Percentiles rank a stretch among this genome's conserved stretches.
These are phyloP conservation scores for Penstemon davidsonii DNA, from an alignment of 257 asterid genomes.

Conservation along the genomic window DNA sequence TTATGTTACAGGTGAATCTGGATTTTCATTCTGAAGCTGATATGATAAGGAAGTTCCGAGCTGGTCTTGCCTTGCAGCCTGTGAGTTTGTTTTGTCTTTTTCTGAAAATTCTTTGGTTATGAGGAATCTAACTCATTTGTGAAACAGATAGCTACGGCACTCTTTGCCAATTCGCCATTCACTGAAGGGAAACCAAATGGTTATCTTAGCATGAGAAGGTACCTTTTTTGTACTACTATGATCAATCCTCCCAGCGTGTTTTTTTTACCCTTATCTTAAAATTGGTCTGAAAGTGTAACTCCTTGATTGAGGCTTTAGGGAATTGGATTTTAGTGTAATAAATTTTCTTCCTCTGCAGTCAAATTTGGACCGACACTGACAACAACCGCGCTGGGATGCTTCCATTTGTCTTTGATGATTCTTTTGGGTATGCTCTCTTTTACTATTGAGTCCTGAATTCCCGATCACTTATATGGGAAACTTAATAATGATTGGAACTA, in stretches of 20 bases:
- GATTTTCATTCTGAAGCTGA: slow-evolving; percentile 95
- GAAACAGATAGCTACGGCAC: slow-evolving; percentile 92
- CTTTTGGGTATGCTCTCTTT: slow-evolving; percentile 75
- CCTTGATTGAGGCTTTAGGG: slow-evolving; percentile 18
- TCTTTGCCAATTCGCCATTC: slow-evolving; percentile 97
- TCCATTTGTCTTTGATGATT: slow-evolving; percentile 96
- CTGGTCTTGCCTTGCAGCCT: slow-evolving; percentile 94
- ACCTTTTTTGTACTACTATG: slow-evolving; percentile 4
- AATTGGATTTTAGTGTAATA: slow-evolving; percentile 22
- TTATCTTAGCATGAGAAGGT: slow-evolving; percentile 98
- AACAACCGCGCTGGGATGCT: slow-evolving; percentile 94
- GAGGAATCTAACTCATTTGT: slow-evolving; percentile 37
- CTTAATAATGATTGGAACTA: background rate
- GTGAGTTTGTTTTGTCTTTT: slow-evolving; percentile 50
- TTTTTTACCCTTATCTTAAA: slow-evolving; percentile 5
- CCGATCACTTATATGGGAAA: background rate
- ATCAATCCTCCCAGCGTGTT: background rate
- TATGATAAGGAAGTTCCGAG: slow-evolving; percentile 93
- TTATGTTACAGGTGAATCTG: slow-evolving; percentile 75
- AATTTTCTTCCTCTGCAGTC: slow-evolving; percentile 56
- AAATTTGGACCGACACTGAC: slow-evolving; percentile 98
- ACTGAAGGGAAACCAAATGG: slow-evolving; percentile 96
- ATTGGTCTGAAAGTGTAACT: slow-evolving; percentile 23
- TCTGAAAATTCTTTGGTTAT: slow-evolving; percentile 16
- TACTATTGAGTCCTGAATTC: background rate